Conservation (phyloP, 495 filamentous ascomycete genomes). For the Tuber microsphaerosporum region DNA sequence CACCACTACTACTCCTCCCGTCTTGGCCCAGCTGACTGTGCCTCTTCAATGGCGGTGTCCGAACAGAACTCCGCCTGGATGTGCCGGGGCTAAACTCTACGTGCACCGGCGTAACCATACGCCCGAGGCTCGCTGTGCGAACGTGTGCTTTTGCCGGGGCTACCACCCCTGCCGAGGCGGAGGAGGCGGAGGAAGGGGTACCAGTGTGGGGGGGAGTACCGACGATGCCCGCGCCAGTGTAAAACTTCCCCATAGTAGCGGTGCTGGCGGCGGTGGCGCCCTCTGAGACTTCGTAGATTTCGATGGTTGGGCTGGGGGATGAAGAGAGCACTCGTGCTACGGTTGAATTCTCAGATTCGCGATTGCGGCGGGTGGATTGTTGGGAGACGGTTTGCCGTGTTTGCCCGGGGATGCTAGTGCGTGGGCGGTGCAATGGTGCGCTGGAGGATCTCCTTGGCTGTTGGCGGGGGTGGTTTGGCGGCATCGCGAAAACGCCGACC, state of each 20-base stretch:
- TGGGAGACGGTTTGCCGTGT: slow-evolving; percentile 4
- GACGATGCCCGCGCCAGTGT: slow-evolving; percentile 8
- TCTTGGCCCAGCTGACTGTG: slow-evolving; percentile 7
- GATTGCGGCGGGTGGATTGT: slow-evolving; percentile 6
- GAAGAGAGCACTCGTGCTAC: slow-evolving; percentile 31
- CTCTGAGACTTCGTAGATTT: slow-evolving; percentile 24
- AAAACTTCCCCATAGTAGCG: slow-evolving; percentile 33
- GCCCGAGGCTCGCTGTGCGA: slow-evolving; percentile 35
- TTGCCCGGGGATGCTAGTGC: background rate
- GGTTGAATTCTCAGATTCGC: slow-evolving; percentile 31
- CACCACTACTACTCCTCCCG: background rate
- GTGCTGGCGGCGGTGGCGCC: slow-evolving; percentile 20
- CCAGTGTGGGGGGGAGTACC: background rate
- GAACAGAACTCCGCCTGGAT: slow-evolving; percentile 22
- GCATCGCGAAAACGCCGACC: background rate
- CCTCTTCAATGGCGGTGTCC: slow-evolving; percentile 13
- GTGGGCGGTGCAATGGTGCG: background rate
- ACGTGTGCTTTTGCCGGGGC: slow-evolving; percentile 13
- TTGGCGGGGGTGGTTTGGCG: background rate
- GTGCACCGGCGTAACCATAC: slow-evolving; percentile 32
- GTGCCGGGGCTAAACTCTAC: slow-evolving; percentile 23
- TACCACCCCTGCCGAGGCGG: slow-evolving; percentile 11
- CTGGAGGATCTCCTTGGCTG: background rate
- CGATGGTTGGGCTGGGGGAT: background rate
- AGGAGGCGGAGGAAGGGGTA: background rate